Percentiles rank a stretch among this genome's conserved stretches.
phyloP scores from a whole-genome alignment of 2,329 filamentous ascomycete genomes.

The Cyphellophora europaea region DNA sequence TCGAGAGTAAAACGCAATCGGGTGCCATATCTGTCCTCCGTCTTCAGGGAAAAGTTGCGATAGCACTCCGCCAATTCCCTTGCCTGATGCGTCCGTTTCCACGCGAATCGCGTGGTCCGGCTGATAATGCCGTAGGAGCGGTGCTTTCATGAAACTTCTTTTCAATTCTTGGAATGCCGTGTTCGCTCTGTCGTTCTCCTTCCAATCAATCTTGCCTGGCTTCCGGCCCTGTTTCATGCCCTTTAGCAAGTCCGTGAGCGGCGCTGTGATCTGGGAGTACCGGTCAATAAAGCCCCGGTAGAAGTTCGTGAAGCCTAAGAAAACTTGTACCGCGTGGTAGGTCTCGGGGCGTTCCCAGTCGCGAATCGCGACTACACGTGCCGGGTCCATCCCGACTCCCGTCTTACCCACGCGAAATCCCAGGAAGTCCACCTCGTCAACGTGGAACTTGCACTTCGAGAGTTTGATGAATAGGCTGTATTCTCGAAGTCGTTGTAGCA shows the following conservation, averaged over 20 bases:
- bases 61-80: conserved; percentile 12
- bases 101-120: conserved; percentile 10
- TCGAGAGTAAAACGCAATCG: conserved; percentile 4
- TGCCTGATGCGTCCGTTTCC: conserved; percentile 16
- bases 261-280: conserved; percentile 18
- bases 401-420: conserved; percentile 8
- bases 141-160: conserved; percentile 6
- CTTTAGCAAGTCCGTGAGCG: conserved; percentile 17
- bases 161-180: conserved; percentile 18
- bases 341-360: conserved; percentile 11
- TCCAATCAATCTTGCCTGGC: conserved; percentile 8
- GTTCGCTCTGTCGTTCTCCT: conserved; percentile 4
- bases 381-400: conserved; percentile 11
- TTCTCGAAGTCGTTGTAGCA: conserved; percentile 6
- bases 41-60: conserved; percentile 9
- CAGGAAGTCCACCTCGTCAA: conserved; percentile 11
- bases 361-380: conserved; percentile 10
- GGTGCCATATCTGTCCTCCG: conserved; percentile 2
- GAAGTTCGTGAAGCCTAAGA: conserved; percentile 25
- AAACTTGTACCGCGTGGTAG: conserved; percentile 18
- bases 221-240: conserved; percentile 7
- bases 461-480: conserved; percentile 7
- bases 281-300: conserved; percentile 23
- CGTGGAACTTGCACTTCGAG: conserved; percentile 15
- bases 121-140: conserved; percentile 14